Percentiles rank a stretch among this genome's conserved stretches.
These are phyloP conservation scores for Podospora australis DNA, from an alignment of 495 filamentous ascomycete genomes.

Conservation along the genomic window DNA sequence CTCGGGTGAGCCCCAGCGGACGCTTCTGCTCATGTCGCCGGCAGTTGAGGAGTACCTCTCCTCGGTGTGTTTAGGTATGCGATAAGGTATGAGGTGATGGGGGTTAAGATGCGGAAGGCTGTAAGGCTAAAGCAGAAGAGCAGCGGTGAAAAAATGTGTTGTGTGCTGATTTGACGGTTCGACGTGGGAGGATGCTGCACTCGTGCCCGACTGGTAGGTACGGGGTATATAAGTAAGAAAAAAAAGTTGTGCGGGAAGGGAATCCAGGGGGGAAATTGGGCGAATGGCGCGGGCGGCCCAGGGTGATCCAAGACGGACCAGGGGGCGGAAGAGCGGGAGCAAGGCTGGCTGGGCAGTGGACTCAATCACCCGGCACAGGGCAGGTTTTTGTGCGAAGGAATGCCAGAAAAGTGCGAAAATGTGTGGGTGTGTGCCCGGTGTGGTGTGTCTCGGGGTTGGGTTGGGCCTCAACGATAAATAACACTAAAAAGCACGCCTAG, in stretches of 20 bases:
- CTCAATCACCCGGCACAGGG: too few species aligned
- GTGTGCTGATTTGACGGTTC: constrained; percentile 35
- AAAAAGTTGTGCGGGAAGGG: constrained; percentile 21
- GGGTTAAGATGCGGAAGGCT: constrained; percentile 13
- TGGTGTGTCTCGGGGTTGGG: constrained; percentile 12
- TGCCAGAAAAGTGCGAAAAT: constrained; percentile 12
- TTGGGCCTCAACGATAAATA: constrained; percentile 28
- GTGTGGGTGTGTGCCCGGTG: not conserved
- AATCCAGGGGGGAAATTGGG: constrained; percentile 23
- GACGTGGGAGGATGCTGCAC: constrained; percentile 24
- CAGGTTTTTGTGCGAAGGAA: too few species aligned
- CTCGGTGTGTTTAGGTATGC: too few species aligned
- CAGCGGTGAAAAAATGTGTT: constrained; percentile 30
- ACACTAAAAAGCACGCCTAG: constrained; percentile 6
- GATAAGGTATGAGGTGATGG: constrained; percentile 12
- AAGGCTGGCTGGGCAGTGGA: constrained; percentile 16
- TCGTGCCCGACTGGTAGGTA: constrained; percentile 27
- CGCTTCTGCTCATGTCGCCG: constrained; percentile 28
- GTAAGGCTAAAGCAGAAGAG: constrained; percentile 27
- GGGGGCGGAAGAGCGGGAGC: constrained; percentile 11
- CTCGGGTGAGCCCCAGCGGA: constrained; percentile 30
- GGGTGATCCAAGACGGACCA: not conserved
- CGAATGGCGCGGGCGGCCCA: constrained; percentile 16
- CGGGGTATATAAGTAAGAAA: constrained; percentile 23
- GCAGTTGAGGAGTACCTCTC: too few species aligned